phyloP scores from a whole-genome alignment of 2,329 filamentous ascomycete genomes.

The Graphilbum sp. region DNA sequence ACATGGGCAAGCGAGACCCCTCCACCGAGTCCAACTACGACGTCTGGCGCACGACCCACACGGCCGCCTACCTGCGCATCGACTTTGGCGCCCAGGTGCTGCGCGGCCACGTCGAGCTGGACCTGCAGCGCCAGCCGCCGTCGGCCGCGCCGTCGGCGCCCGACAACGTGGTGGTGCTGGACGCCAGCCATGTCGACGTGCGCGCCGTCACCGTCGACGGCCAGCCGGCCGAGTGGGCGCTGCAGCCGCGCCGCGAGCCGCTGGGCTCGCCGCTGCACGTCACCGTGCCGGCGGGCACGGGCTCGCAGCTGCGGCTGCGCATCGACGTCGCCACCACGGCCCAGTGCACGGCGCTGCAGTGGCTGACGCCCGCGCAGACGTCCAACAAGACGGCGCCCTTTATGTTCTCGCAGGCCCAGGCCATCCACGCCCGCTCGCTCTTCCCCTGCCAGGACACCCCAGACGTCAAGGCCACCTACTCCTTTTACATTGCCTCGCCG shows the following conservation, averaged over 20 bases:
- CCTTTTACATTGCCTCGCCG: constrained; percentile 73
- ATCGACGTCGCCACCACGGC: constrained; percentile 69
- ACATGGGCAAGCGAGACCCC: constrained; percentile 44
- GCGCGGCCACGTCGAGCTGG: constrained; percentile 59
- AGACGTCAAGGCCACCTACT: constrained; percentile 90
- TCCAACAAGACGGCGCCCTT: constrained; percentile 93
- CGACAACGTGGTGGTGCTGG: constrained; percentile 56
- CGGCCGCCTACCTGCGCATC: constrained; percentile 63
- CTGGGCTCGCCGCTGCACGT: constrained; percentile 59
- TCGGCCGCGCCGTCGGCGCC: constrained; percentile 29
- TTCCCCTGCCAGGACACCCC: constrained; percentile 97
- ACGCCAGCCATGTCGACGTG: constrained; percentile 73
- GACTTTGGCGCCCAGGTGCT: constrained; percentile 70
- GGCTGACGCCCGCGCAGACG: constrained; percentile 86
- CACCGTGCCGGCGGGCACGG: constrained; percentile 38
- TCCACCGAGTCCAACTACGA: constrained; percentile 88
- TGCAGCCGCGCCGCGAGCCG: constrained; percentile 54
- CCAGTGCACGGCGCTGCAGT: constrained; percentile 83
- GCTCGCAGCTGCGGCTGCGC: constrained; percentile 34
- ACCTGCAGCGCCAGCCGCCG: constrained; percentile 48
- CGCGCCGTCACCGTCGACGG: constrained; percentile 54
- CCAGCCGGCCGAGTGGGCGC: constrained; percentile 45
- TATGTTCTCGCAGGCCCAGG: constrained; percentile 97
- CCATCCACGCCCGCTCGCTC: constrained; percentile 83
- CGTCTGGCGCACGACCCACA: constrained; percentile 72